Base-by-base conservation (phyloP, 2,329 filamentous ascomycete genomes). In the Monosporascus sp. region DNA sequence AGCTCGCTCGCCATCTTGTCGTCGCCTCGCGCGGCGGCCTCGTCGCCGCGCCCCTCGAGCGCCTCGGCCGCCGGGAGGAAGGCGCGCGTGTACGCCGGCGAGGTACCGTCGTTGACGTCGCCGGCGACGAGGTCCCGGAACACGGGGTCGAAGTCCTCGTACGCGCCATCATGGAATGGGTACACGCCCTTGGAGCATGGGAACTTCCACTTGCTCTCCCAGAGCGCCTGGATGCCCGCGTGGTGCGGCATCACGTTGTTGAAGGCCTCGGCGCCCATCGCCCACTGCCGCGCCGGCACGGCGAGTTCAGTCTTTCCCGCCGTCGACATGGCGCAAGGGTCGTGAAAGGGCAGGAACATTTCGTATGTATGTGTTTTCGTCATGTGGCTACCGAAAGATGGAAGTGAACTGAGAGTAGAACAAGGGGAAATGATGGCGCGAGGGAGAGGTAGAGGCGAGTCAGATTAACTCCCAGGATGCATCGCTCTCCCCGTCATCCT, bases 131-230 rank as follows among this genome's bases (percentile, higher is more conserved):
- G 72, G 52, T 80, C 72, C n/a, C 79, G 67, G 49, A 89, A 88
- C 35, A 91, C 77, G 18, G 85, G 85, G 60, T 81, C 78, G 64
- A 91, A 90, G 69, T 91, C 88, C 53, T 82, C 76, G 54, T 80
- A 79, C 4, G 77, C 73, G 48, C 84, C 82, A 69, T 90, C 88
- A 74, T 90, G 88, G 75, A 91, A 91, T 0, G 86, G 85, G 61
- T 89, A 88, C 8, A 90, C 76, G 53, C 82, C 78, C 70, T 83
- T 84, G 37, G 70, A 68, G 67, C 80, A 83, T 5, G 84, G 84
- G 60, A 79, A 74, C 69, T 85, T 85, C 87, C 87, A 91, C 70
- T 89, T 89, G 7, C 83, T 88, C 71, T 89, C 85, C 87, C 88
- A 91, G 27, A 88, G 71, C 9, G 78, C 77, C 63, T 79, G 74